Percentiles rank a stretch among this genome's conserved stretches.
These are phyloP conservation scores for Coprinopsis sp. DNA, from an alignment of 768 basidiomycete genomes.

Conservation along the genomic window DNA sequence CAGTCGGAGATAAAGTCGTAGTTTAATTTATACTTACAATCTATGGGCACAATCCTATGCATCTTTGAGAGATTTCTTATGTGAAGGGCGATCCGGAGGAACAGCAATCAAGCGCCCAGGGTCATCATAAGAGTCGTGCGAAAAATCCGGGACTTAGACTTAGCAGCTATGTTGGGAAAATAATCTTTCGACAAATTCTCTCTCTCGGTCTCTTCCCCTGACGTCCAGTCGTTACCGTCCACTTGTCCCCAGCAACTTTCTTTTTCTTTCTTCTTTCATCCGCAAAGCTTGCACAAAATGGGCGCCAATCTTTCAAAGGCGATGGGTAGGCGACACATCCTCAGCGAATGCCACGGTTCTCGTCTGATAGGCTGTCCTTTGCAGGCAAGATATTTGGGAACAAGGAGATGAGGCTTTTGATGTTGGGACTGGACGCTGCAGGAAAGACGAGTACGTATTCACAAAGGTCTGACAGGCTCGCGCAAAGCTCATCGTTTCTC, in stretches of 20 bases:
- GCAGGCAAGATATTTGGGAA: constrained; percentile 93
- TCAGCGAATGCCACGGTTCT: constrained; percentile 10
- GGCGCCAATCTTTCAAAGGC: constrained; percentile 87
- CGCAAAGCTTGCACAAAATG: constrained; percentile 58
- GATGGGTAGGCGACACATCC: constrained; percentile 45
- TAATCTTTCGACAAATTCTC: no score
- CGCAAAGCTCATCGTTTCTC: neutral
- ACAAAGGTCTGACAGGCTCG: neutral
- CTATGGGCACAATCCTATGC: no score
- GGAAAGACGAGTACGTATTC: constrained; percentile 89
- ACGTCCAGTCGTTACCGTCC: constrained; percentile 14
- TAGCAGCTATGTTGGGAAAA: no score
- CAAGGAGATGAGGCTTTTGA: constrained; percentile 97
- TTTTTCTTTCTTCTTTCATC: constrained; percentile 63
- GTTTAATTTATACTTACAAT: no score
- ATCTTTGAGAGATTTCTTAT: no score
- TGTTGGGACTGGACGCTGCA: constrained; percentile 96
- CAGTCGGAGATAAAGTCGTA: constrained; percentile 13
- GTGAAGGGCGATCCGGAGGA: no score
- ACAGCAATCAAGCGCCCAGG: no score
- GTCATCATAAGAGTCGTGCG: no score
- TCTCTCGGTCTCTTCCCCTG: no score
- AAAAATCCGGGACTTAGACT: no score
- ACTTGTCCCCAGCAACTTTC: constrained; percentile 24
- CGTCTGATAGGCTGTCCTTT: constrained; percentile 10